Percentiles rank a stretch among this genome's conserved stretches.
These are phyloP conservation scores for Pouteria campechiana DNA, from an alignment of 179 eudicot species.

Conservation along the genomic window DNA sequence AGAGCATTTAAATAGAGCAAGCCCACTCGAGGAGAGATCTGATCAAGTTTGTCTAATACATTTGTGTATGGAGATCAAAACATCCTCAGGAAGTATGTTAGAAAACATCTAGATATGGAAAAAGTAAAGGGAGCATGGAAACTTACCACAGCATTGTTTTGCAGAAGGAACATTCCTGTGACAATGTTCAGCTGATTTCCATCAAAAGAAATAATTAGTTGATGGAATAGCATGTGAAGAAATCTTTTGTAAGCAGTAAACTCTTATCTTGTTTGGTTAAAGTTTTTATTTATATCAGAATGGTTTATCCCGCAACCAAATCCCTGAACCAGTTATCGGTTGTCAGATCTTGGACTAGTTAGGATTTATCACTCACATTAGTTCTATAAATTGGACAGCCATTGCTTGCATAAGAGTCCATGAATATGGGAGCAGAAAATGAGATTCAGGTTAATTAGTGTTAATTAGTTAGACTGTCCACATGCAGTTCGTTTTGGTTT, in stretches of 20 bases:
- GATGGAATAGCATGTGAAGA: neutral
- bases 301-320: neutral
- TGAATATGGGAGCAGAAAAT: neutral
- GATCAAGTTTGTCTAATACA: too few relatives aligned
- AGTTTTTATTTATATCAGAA: too few relatives aligned
- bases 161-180: conserved; percentile 12
- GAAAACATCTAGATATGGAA: neutral
- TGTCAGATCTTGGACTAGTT: neutral
- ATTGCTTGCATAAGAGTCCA: neutral
- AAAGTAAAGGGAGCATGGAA: neutral
- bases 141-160: conserved; percentile 15
- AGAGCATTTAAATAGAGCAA: too few relatives aligned
- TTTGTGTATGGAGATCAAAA: too few relatives aligned
- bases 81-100: neutral
- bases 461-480: neutral
- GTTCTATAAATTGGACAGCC: neutral
- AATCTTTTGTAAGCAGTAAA: too few relatives aligned
- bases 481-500: neutral
- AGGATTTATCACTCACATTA: neutral
- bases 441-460: neutral
- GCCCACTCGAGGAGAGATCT: too few relatives aligned
- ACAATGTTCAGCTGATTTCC: conserved; percentile 11
- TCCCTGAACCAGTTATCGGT: neutral
- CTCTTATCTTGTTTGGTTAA: too few relatives aligned
- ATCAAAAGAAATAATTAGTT: neutral